Conservation (phyloP, 768 basidiomycete genomes). For the Pluteus cervinus region DNA sequence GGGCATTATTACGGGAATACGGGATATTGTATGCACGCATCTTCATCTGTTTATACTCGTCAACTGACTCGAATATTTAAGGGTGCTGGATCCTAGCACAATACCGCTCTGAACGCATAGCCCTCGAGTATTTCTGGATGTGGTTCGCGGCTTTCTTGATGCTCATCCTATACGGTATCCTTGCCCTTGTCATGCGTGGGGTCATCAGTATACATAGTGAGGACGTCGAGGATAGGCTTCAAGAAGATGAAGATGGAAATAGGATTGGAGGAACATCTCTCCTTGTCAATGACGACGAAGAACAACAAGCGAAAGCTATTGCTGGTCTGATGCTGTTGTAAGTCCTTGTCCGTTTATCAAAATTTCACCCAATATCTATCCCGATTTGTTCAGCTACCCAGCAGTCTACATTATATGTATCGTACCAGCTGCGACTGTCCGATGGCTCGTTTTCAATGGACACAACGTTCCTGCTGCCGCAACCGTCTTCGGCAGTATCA, state of each 20-base stretch:
- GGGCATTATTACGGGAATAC: conserved; percentile 36
- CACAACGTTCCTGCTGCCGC: conserved; percentile 26
- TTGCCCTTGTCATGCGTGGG: conserved; percentile 31
- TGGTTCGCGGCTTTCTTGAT: conserved; percentile 35
- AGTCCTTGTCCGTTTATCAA: not conserved
- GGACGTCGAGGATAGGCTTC: conserved; percentile 18
- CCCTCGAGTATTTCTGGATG: conserved; percentile 38
- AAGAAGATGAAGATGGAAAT: not conserved
- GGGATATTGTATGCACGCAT: conserved; percentile 29
- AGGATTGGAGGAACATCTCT: conserved; percentile 1
- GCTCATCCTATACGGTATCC: conserved; percentile 30
- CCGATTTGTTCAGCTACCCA: not conserved
- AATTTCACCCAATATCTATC: not conserved
- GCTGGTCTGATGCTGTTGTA: conserved; percentile 3
- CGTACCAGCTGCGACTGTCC: conserved; percentile 33
- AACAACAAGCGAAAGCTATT: conserved; percentile 1
- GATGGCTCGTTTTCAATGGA: conserved; percentile 25
- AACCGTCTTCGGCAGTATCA: conserved; percentile 28
- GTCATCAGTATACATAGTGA: conserved; percentile 9
- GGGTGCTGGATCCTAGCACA: conserved; percentile 39
- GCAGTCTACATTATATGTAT: conserved; percentile 30
- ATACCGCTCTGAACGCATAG: conserved; percentile 29
- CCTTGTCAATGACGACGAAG: conserved; percentile 2
- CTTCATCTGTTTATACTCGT: not conserved
- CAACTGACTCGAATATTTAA: conserved; percentile 8